A percentile compares a stretch with the other conserved stretches of the same genome.
phyloP scores from a whole-genome alignment of 1,139 yeast species.

The Magnusiomyces tetraspermus region DNA sequence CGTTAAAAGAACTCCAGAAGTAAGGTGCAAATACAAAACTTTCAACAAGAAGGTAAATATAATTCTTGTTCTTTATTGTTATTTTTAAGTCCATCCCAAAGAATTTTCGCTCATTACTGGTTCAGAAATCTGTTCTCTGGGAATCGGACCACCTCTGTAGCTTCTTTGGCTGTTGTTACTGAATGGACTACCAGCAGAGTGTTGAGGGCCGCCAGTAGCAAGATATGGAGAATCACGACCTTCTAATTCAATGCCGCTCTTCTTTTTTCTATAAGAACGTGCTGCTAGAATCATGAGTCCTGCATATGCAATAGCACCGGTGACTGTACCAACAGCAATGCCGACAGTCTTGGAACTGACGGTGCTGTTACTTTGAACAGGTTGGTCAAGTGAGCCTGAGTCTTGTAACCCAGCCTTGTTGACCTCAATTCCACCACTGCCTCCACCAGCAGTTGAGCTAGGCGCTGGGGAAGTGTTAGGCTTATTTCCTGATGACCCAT shows the following conservation, averaged over 20 bases:
- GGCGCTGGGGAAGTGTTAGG: neutral
- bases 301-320: slow-evolving; percentile 32
- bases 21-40: too few species aligned
- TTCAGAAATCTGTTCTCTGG: slow-evolving; percentile 27
- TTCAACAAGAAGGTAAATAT: too few species aligned
- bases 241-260: slow-evolving; percentile 13
- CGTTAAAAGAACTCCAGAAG: too few species aligned
- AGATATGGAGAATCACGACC: slow-evolving; percentile 12
- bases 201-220: slow-evolving; percentile 12
- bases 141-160: slow-evolving; percentile 13
- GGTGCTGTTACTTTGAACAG: slow-evolving; percentile 21
- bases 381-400: slow-evolving; percentile 31
- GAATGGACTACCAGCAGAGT: neutral
- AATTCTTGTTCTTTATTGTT: too few species aligned
- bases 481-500: slow-evolving; percentile 7
- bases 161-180: neutral
- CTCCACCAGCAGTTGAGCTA: neutral
- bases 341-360: slow-evolving; percentile 30
- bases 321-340: slow-evolving; percentile 34
- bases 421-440: neutral
- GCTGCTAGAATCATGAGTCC: slow-evolving; percentile 31
- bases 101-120: slow-evolving; percentile 37
- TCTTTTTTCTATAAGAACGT: slow-evolving; percentile 26
- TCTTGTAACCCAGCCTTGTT: slow-evolving; percentile 15
- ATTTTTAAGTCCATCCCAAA: slow-evolving; percentile 34